phyloP scores from a whole-genome alignment of 73 alveolate genomes.

The Paramecium biaurelia region DNA sequence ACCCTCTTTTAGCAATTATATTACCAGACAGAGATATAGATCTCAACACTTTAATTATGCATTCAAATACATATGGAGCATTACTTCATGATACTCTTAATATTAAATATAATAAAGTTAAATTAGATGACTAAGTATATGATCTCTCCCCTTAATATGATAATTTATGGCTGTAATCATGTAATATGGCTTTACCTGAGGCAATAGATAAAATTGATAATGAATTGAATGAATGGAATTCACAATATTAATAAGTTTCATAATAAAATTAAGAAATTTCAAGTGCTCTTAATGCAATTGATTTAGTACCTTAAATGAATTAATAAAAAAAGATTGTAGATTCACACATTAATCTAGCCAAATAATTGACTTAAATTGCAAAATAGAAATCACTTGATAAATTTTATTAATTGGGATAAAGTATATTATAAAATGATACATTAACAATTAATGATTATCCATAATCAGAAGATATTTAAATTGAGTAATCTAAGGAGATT shows the following conservation, averaged over 20 bases:
- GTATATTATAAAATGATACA: background rate
- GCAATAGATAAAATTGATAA: constrained; percentile 23
- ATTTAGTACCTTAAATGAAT: constrained; percentile 35
- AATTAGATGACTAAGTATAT: background rate
- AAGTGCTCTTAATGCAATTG: background rate
- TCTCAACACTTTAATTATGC: constrained; percentile 36
- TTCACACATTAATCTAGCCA: background rate
- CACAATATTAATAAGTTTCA: background rate
- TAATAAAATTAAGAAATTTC: constrained; percentile 18
- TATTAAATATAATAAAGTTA: constrained; percentile 52
- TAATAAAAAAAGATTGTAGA: constrained; percentile 8
- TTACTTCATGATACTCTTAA: constrained; percentile 52
- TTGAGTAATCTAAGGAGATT: background rate
- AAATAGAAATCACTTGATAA: constrained; percentile 16
- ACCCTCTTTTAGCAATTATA: background rate
- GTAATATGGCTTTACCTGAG: constrained; percentile 36
- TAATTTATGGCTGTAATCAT: constrained; percentile 31
- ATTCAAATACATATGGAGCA: constrained; percentile 61
- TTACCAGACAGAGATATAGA: constrained; percentile 62
- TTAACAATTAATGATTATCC: background rate
- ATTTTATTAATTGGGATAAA: constrained; percentile 15
- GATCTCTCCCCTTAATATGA: constrained; percentile 33
- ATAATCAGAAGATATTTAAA: background rate
- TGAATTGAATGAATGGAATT: constrained; percentile 52
- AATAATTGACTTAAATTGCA: background rate